Percentiles rank a stretch among this genome's conserved stretches.
phyloP scores from a whole-genome alignment of 495 filamentous ascomycete genomes.

The Penicillium longicatenatum region DNA sequence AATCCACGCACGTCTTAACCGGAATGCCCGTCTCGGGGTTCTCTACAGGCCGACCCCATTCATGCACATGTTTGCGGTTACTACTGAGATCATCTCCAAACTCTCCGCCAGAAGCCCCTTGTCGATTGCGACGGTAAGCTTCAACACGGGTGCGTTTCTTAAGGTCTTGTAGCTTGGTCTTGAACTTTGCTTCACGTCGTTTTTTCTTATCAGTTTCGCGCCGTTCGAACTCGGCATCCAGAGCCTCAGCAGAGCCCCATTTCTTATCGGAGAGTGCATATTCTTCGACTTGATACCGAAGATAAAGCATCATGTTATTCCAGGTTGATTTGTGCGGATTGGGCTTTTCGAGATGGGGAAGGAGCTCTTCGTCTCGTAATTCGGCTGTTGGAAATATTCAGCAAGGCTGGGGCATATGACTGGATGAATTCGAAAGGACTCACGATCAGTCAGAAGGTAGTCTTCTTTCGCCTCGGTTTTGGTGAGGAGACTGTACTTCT shows the following conservation, averaged over 20 bases:
- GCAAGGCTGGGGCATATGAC: not conserved
- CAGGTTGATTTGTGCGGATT: conserved; percentile 95
- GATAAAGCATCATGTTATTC: conserved; percentile 98
- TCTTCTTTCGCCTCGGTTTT: conserved; percentile 97
- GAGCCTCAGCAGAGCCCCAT: conserved; percentile 81
- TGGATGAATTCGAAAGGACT: conserved; percentile 28
- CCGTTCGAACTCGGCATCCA: conserved; percentile 88
- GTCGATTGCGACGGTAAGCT: conserved; percentile 71
- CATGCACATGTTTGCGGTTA: conserved; percentile 79
- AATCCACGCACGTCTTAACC: conserved; percentile 83
- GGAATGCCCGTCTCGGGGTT: conserved; percentile 76
- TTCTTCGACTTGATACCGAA: conserved; percentile 91
- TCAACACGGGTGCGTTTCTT: conserved; percentile 94
- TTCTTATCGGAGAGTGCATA: conserved; percentile 80
- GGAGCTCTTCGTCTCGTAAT: conserved; percentile 77
- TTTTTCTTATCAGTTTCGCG: conserved; percentile 81
- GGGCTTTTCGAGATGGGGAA: conserved; percentile 84
- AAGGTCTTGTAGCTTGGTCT: conserved; percentile 79
- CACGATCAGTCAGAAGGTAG: conserved; percentile 91
- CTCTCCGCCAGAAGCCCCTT: conserved; percentile 54
- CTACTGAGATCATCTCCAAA: conserved; percentile 77
- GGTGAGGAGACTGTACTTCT: conserved; percentile 90
- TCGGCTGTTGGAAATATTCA: conserved; percentile 58
- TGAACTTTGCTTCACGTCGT: conserved; percentile 90
- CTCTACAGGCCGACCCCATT: conserved; percentile 83